Evolutionary conservation across 2,329 filamentous ascomycete genomes (phyloP).

Genomic region (Stagonosporopsis vannaccii): DNA sequence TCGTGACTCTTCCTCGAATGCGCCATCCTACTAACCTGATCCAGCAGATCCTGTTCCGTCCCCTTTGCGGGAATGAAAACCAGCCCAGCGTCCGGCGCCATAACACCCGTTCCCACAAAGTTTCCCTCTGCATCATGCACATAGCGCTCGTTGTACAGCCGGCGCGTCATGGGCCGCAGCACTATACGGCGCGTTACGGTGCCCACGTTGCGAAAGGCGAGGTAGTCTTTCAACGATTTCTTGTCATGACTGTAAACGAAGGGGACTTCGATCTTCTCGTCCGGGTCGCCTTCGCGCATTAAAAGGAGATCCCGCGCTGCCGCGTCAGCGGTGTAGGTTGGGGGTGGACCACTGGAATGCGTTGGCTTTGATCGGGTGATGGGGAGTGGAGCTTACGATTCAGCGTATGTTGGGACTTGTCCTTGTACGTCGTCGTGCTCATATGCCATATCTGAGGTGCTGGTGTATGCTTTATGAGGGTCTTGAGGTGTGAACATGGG

Average conservation of each 20-base stretch:
- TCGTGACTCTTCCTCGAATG: slow-evolving; percentile 31
- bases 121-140: slow-evolving; percentile 39
- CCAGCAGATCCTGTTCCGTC: slow-evolving; percentile 34
- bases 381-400: background rate
- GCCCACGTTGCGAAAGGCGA: slow-evolving; percentile 17
- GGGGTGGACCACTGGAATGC: background rate
- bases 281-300: slow-evolving; percentile 13
- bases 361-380: background rate
- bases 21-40: slow-evolving; percentile 37
- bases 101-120: slow-evolving; percentile 34
- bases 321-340: slow-evolving; percentile 9
- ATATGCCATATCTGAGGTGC: background rate
- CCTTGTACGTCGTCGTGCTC: background rate
- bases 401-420: slow-evolving; percentile 1
- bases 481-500: background rate
- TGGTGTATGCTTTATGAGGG: background rate
- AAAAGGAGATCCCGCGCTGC: slow-evolving; percentile 7
- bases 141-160: slow-evolving; percentile 38
- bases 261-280: slow-evolving; percentile 12
- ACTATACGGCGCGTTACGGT: slow-evolving; percentile 31
- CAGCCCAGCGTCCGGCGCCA: slow-evolving; percentile 31
- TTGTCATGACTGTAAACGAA: slow-evolving; percentile 27
- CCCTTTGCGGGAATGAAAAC: slow-evolving; percentile 39
- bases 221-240: slow-evolving; percentile 21
- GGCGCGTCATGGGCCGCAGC: slow-evolving; percentile 37